Conservation (phyloP, 2,329 filamentous ascomycete species). For the Fusarium sp. region DNA sequence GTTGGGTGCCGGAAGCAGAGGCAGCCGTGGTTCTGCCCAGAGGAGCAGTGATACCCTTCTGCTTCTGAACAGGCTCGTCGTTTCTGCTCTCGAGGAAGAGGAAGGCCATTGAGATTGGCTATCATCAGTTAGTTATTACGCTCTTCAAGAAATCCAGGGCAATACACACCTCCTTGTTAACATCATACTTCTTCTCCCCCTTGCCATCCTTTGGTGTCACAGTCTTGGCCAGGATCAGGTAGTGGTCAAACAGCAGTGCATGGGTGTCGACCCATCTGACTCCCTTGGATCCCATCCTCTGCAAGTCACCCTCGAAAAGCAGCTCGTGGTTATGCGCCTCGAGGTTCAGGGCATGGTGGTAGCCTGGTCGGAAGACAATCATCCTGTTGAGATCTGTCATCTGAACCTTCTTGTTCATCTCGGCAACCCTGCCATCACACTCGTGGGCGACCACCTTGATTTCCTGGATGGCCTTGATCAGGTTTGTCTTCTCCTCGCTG, state of each 20-base stretch:
- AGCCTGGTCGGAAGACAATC: conserved; percentile 86
- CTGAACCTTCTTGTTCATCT: conserved; percentile 91
- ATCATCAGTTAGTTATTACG: conserved; percentile 41
- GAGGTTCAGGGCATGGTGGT: conserved; percentile 90
- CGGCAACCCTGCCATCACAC: conserved; percentile 91
- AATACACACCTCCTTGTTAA: conserved; percentile 83
- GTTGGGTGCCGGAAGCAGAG: conserved; percentile 68
- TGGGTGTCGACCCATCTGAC: conserved; percentile 96
- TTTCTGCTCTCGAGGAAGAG: conserved; percentile 92
- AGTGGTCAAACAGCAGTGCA: conserved; percentile 95
- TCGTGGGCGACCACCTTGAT: conserved; percentile 90
- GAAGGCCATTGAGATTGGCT: conserved; percentile 96
- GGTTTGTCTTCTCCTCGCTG: conserved; percentile 88
- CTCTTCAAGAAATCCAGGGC: not conserved
- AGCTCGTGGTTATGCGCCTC: conserved; percentile 94
- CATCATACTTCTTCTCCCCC: conserved; percentile 89
- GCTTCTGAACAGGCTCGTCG: conserved; percentile 89
- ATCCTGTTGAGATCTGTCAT: conserved; percentile 87
- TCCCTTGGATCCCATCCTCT: conserved; percentile 87
- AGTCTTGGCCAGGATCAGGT: conserved; percentile 91
- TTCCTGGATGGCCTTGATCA: conserved; percentile 87
- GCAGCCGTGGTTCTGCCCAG: conserved; percentile 71
- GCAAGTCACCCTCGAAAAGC: conserved; percentile 88
- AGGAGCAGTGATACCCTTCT: conserved; percentile 78
- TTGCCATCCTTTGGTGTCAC: conserved; percentile 75